These are phyloP conservation scores for Sinapis alba DNA, from an alignment of 441 rosid genomes.

Conservation along the genomic window DNA sequence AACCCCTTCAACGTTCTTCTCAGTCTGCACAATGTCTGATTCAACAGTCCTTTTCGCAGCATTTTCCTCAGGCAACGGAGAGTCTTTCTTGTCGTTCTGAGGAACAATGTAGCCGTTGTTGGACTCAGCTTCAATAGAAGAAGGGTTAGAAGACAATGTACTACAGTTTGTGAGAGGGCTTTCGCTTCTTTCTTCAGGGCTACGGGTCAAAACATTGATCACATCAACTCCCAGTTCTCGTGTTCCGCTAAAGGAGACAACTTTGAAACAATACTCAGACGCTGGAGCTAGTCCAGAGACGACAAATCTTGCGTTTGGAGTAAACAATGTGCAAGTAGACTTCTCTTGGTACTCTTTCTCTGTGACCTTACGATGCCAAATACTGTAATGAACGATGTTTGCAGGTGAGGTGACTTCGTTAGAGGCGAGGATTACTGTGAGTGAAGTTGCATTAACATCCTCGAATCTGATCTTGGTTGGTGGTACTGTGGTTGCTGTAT, in stretches of 20 bases:
- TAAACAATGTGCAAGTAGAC: slow-evolving; percentile 66
- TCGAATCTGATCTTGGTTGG: slow-evolving; percentile 56
- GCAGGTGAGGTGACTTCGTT: slow-evolving; percentile 44
- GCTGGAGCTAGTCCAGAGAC: slow-evolving; percentile 69
- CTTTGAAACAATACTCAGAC: slow-evolving; percentile 71
- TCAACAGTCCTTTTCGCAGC: slow-evolving; percentile 19
- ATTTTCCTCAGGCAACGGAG: slow-evolving; percentile 16
- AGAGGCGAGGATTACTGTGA: slow-evolving; percentile 61
- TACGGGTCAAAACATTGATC: slow-evolving; percentile 51
- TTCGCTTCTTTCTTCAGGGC: slow-evolving; percentile 67
- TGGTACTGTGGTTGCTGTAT: slow-evolving; percentile 38
- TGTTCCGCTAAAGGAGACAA: slow-evolving; percentile 52
- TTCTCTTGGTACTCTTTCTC: slow-evolving; percentile 61
- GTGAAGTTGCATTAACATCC: slow-evolving; percentile 66
- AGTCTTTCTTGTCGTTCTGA: slow-evolving; percentile 1
- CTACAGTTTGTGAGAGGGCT: slow-evolving; percentile 93
- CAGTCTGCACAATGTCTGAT: slow-evolving; percentile 23
- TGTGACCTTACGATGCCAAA: slow-evolving; percentile 76
- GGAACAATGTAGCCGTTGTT: slow-evolving; percentile 47
- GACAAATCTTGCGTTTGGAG: slow-evolving; percentile 63
- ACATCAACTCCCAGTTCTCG: slow-evolving; percentile 59
- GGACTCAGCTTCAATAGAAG: slow-evolving; percentile 92
- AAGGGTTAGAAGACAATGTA: slow-evolving; percentile 88
- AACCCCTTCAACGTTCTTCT: slow-evolving; percentile 45
- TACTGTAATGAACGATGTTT: slow-evolving; percentile 44